Evolutionary conservation across 805 yeast genomes (phyloP), one percentile per base, ranked within the genome.

Genomic region (Saturnispora quitensis): DNA sequence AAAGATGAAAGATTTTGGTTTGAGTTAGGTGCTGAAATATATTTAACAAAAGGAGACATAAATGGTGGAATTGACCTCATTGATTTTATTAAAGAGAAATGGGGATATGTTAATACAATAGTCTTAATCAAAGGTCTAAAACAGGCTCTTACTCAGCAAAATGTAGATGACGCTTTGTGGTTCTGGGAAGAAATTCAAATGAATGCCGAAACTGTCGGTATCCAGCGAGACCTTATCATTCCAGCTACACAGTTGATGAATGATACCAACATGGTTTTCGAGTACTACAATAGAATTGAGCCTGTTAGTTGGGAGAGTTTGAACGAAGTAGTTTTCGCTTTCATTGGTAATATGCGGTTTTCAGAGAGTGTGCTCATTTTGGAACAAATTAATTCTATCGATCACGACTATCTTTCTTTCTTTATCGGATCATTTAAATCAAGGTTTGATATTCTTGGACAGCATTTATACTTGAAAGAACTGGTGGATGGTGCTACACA

Each of bases 1-100:
- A 49, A 52, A 36, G 60, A 55, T 31, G 71, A 75, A 53, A 61
- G 80, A 50, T 78, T 80, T 70, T 78, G 83, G 83, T 64, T 66
- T 53, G 82, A 78, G 48, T 52, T 73, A 24, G 78, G 81, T n/a
- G 63, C 72, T 51, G 67, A 66, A 52, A 65, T 74, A 5, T 65
- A 70, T 45, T 54, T 78, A 34, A 62, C 66, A 7, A 57, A 60
- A 20, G 51, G 48, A 15, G 28, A 46, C 28, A 50, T 72, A 5
- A 62, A 55, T 4, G 57, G 59, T n/a, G 77, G 78, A 24, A 72
- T 72, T 42, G 56, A 56, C 2, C 44, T 71, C 2, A 65, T 73
- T 3, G 33, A 52, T 0, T 57, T 61, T 6, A 66, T 72, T 2
- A 57, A 62, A 40, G 50, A 56, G 0, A 57, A 56, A 43, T 71